These are phyloP conservation scores for Naganishia friedmannii DNA, from an alignment of 768 basidiomycete genomes.

Conservation along the genomic window DNA sequence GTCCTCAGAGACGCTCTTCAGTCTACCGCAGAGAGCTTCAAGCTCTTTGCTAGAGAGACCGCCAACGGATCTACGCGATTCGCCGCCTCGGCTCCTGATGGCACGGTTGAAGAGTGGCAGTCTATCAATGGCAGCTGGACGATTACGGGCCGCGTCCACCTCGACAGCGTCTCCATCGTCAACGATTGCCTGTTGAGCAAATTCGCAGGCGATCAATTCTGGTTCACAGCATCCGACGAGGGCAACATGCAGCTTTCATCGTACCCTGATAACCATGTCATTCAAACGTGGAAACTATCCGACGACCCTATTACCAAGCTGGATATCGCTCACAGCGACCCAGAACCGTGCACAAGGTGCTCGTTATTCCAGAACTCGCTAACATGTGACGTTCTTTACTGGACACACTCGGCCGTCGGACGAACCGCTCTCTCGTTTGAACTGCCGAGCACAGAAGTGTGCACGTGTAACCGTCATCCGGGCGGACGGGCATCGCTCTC, in stretches of 20 bases:
- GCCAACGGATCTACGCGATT: neutral
- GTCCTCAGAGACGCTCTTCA: neutral
- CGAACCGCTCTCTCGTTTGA: conserved; percentile 6
- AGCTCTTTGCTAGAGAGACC: neutral
- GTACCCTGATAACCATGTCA: neutral
- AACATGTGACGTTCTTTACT: neutral
- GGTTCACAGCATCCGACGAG: neutral
- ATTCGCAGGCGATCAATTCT: conserved; percentile 12
- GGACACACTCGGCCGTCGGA: conserved; percentile 8
- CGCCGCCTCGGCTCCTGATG: neutral
- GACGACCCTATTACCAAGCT: conserved; percentile 13
- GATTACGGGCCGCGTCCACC: neutral
- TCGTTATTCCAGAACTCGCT: conserved; percentile 5
- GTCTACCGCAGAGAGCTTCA: neutral
- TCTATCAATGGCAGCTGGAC: neutral
- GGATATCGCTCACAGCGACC: neutral
- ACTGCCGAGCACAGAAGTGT: neutral
- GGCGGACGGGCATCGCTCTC: conserved; percentile 12
- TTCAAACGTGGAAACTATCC: conserved; percentile 3
- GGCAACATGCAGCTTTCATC: conserved; percentile 10
- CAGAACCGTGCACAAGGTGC: conserved; percentile 5
- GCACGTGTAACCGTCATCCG: conserved; percentile 16
- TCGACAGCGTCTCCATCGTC: neutral
- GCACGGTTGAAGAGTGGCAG: conserved; percentile 9
- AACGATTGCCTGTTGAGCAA: neutral